A percentile compares a stretch with the other conserved stretches of the same genome.
These are phyloP conservation scores for Dendrostoma leiphaemia DNA, from an alignment of 2,329 filamentous ascomycete genomes.

Conservation along the genomic window DNA sequence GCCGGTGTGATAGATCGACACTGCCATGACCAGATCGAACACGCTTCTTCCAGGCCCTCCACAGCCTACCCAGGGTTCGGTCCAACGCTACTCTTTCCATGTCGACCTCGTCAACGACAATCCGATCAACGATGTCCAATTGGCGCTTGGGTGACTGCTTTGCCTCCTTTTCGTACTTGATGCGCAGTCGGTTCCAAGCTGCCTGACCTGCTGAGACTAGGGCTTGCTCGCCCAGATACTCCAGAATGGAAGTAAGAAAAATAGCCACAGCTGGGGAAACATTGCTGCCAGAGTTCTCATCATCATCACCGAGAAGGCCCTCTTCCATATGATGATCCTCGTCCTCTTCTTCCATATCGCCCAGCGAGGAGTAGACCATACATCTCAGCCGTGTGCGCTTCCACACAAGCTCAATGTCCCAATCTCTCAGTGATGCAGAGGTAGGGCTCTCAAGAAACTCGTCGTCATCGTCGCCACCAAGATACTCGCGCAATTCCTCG, in stretches of 20 bases:
- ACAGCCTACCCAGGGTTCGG: conserved; percentile 81
- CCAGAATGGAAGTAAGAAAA: conserved; percentile 90
- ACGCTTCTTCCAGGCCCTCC: conserved; percentile 93
- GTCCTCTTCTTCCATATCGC: conserved; percentile 96
- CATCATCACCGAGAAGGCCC: conserved; percentile 64
- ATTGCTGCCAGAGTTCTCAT: conserved; percentile 60
- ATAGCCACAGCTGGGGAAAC: conserved; percentile 92
- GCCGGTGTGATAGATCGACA: conserved; percentile 44
- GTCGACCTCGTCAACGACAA: conserved; percentile 86
- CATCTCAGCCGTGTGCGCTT: conserved; percentile 88
- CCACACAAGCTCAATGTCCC: conserved; percentile 92
- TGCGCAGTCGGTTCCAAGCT: conserved; percentile 66
- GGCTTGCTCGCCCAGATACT: conserved; percentile 90
- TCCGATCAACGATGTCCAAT: conserved; percentile 56
- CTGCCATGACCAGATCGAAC: conserved; percentile 54
- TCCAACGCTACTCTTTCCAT: conserved; percentile 93
- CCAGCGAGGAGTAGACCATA: conserved; percentile 97
- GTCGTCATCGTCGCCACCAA: conserved; percentile 76
- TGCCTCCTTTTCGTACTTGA: conserved; percentile 58
- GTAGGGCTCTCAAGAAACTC: conserved; percentile 59
- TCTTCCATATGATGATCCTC: conserved; percentile 86
- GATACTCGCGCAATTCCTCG: conserved; percentile 69
- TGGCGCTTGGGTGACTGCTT: conserved; percentile 47
- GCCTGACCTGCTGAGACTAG: conserved; percentile 85
- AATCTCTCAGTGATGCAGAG: conserved; percentile 55